These are phyloP conservation scores for Chlorella sp. DNA, from an alignment of 139 green algal genomes.

Conservation along the genomic window DNA sequence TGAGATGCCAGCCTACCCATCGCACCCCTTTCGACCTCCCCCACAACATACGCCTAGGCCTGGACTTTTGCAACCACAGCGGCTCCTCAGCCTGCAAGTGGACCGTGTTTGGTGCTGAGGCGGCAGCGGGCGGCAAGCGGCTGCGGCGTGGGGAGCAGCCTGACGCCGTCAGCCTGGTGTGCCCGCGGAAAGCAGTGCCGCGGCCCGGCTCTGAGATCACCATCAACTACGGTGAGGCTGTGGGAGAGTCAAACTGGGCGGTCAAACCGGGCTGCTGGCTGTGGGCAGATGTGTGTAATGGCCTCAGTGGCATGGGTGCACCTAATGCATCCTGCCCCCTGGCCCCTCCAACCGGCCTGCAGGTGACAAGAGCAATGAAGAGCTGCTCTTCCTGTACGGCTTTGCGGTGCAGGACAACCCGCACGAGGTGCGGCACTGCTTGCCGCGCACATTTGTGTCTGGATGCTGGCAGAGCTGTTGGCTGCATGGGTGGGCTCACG, in stretches of 20 bases:
- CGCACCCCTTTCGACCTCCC: not conserved
- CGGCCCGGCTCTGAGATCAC: slow-evolving; percentile 64
- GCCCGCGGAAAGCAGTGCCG: not conserved
- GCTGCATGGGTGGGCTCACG: too few relatives aligned
- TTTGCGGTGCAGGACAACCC: slow-evolving; percentile 75
- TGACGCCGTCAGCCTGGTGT: slow-evolving; percentile 44
- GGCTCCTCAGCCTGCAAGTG: slow-evolving; percentile 59
- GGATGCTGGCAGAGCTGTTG: not conserved
- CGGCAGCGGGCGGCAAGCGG: not conserved
- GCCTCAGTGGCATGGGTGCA: too few relatives aligned
- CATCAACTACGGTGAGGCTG: slow-evolving; percentile 55
- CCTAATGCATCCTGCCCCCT: too few relatives aligned
- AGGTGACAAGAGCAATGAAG: slow-evolving; percentile 78
- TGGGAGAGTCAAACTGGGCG: too few relatives aligned
- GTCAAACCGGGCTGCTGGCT: too few relatives aligned
- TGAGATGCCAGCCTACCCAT: too few relatives aligned
- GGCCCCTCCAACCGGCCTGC: too few relatives aligned
- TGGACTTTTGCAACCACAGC: slow-evolving; percentile 91
- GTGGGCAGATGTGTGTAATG: too few relatives aligned
- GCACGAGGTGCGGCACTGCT: slow-evolving; percentile 62
- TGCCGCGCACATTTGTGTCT: too few relatives aligned
- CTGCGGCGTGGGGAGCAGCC: not conserved
- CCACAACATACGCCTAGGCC: slow-evolving; percentile 59
- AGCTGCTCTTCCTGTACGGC: slow-evolving; percentile 88
- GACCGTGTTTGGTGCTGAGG: slow-evolving; percentile 39